These are phyloP conservation scores for Penicillium angulare DNA, from an alignment of 495 filamentous ascomycete species.

Conservation along the genomic window DNA sequence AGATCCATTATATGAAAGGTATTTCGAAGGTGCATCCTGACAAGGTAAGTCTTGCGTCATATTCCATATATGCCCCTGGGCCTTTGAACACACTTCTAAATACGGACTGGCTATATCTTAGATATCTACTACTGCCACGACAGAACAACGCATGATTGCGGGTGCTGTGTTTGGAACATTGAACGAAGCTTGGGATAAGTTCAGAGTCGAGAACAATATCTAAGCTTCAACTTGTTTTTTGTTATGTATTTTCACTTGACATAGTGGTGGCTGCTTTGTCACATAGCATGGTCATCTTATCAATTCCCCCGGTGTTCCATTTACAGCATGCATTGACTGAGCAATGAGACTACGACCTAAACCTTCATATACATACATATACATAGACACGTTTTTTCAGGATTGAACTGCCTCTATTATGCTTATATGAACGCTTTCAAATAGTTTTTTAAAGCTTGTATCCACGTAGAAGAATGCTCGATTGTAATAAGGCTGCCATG, in stretches of 20 bases:
- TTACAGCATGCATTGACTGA: conserved; percentile 2
- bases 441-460: too few relatives aligned
- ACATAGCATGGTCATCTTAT: conserved; percentile 5
- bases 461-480: too few relatives aligned
- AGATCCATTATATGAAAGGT: conserved; percentile 97
- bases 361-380: background rate
- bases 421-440: too few relatives aligned
- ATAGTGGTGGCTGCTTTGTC: conserved; percentile 2
- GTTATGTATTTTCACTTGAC: background rate
- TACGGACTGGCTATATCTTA: conserved; percentile 38
- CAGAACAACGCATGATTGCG: conserved; percentile 91
- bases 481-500: too few relatives aligned
- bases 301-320: background rate
- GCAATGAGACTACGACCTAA: conserved; percentile 1
- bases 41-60: conserved; percentile 92
- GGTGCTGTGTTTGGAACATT: conserved; percentile 86
- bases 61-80: too few relatives aligned
- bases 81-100: background rate
- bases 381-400: background rate
- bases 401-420: too few relatives aligned
- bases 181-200: conserved; percentile 98
- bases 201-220: conserved; percentile 79
- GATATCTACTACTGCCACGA: conserved; percentile 86
- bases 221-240: conserved; percentile 15
- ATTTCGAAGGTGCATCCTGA: conserved; percentile 98